Percentiles rank a stretch among this genome's conserved stretches.
Conservation (phyloP, 2,329 filamentous ascomycete species). For the Fusarium anguioides region DNA sequence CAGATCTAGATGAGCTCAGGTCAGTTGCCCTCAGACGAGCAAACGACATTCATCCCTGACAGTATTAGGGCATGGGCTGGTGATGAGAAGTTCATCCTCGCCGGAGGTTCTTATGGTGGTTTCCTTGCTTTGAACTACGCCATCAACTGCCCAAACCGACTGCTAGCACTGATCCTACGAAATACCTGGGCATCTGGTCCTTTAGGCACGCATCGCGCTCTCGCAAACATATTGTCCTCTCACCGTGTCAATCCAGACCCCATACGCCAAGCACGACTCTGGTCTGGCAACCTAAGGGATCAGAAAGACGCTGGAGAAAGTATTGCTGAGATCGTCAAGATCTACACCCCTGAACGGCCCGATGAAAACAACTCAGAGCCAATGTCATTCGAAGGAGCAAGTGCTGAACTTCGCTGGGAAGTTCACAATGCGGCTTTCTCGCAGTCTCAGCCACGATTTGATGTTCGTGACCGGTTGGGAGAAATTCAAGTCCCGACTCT, state of each 20-base stretch:
- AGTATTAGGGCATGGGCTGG: neutral
- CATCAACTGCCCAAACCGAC: neutral
- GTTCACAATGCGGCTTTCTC: constrained; percentile 21
- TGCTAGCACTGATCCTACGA: neutral
- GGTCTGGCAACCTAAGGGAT: neutral
- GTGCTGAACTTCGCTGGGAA: neutral
- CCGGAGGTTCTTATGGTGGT: constrained; percentile 11
- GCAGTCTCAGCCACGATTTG: constrained; percentile 6
- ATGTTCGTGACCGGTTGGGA: neutral
- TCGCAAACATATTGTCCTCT: neutral
- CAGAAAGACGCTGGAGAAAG: neutral
- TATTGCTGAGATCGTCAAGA: constrained; percentile 8
- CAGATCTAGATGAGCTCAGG: constrained; percentile 14
- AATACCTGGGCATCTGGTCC: constrained; percentile 10
- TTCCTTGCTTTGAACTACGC: constrained; percentile 13
- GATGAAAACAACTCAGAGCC: neutral
- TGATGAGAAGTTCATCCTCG: constrained; percentile 11
- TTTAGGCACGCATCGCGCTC: neutral
- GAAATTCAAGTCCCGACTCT: constrained; percentile 7
- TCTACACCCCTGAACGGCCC: neutral
- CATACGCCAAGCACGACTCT: constrained; percentile 5
- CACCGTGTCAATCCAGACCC: constrained; percentile 1
- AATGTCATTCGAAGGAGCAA: neutral
- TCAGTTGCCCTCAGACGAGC: fast-evolving
- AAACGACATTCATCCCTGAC: fast-evolving